Conservation (phyloP, 2,329 filamentous ascomycete genomes). For the Macrophomina pseudophaseolina region DNA sequence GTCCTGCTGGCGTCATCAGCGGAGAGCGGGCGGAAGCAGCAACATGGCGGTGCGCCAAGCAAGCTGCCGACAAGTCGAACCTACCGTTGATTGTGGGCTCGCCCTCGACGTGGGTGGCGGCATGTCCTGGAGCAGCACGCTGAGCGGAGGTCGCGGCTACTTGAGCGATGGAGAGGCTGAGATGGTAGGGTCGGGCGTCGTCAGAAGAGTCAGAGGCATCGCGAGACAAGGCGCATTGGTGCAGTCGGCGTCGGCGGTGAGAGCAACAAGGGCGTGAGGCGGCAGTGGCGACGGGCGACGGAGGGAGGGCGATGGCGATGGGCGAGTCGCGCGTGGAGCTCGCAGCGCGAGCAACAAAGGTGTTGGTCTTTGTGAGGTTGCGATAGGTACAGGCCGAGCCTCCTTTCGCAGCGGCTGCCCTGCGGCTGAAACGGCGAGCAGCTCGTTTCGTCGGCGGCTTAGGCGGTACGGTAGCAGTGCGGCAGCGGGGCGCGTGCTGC, state of each 20-base stretch:
- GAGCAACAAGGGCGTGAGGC: conserved; percentile 14
- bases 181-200: conserved; percentile 17
- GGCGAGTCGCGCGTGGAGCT: background rate
- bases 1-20: conserved; percentile 21
- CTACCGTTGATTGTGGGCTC: conserved; percentile 32
- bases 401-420: conserved; percentile 18
- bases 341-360: conserved; percentile 8
- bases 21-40: conserved; percentile 22
- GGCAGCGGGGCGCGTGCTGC: conserved; percentile 22
- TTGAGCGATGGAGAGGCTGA: conserved; percentile 18
- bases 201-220: conserved; percentile 26
- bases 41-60: conserved; percentile 23
- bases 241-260: conserved; percentile 14
- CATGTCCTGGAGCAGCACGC: conserved; percentile 32
- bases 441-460: conserved; percentile 14
- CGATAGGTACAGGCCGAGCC: conserved; percentile 1
- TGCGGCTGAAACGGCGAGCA: conserved; percentile 26
- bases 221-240: conserved; percentile 24
- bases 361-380: conserved; percentile 12
- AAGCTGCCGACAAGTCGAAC: conserved; percentile 18
- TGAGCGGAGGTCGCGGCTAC: background rate
- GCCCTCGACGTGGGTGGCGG: conserved; percentile 43
- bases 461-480: conserved; percentile 5
- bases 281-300: conserved; percentile 14
- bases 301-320: background rate